Base-by-base conservation (phyloP, 805 yeast species). In the Maudiozyma bulderi region DNA sequence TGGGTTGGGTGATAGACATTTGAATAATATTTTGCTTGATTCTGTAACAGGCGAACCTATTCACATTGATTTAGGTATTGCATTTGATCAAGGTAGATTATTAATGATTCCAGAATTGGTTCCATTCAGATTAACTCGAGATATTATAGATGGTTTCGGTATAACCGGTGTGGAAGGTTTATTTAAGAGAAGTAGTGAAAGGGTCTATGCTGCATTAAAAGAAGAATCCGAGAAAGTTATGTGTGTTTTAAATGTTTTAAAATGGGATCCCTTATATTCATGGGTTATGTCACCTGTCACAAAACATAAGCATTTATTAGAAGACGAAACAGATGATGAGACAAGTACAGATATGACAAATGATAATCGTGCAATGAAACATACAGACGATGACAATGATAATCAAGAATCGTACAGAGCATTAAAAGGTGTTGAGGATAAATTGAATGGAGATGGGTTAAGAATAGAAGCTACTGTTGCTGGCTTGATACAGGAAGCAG, bases 1-100 rank as follows among this genome's bases (percentile, higher is more conserved):
- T 40, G 99, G 99, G 0, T 73, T 93, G 6, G 99, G 99, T 6
- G 99, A 93, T 64, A 72, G 99, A 31, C 99, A 93, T 65, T 79
- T 95, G 62, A 89, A 89, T 63, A 93, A 93, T 62, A 83, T 93
- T 38, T 66, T 93, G 44, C 61, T 93, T n/a, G 97, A 93, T 63
- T 73, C 73, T 45, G 59, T 64, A n/a, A 75, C 86, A 0, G 98
- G 98, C 0, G 96, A 90, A 57, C 95, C 96, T 0, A 82, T 93
- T 29, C 99, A 95, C 62, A 95, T 93, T 56, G 99, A 93, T 65
- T 69, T 93, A 14, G 99, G 99, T 0, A 90, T 93, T 43, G 95
- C 98, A 0, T 93, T 93, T 69, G 99, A 93, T 63, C 96, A 89
- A 59, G 99, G 98, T 0, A 81, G 77, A 57, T 67, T 81, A 11